phyloP scores from a whole-genome alignment of 2,329 filamentous ascomycete species.

The Orbilia oligospora region DNA sequence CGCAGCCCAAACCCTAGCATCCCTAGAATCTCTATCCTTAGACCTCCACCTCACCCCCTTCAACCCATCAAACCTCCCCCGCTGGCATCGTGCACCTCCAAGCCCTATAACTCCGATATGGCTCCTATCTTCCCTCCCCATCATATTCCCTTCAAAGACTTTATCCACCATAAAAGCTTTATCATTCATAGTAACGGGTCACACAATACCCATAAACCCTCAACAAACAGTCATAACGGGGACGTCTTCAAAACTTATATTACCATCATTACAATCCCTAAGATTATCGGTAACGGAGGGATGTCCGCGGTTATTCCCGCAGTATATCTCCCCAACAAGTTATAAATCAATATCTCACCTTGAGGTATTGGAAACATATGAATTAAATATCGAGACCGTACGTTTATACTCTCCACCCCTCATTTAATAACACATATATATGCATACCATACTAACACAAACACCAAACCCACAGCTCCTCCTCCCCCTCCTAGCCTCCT shows the following conservation, averaged over 20 bases:
- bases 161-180: background rate
- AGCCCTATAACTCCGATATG: background rate
- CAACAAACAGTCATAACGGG: background rate
- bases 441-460: background rate
- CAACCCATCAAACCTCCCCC: background rate
- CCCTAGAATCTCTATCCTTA: background rate
- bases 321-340: background rate
- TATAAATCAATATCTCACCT: background rate
- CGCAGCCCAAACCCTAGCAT: background rate
- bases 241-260: background rate
- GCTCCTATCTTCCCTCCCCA: slow-evolving; percentile 1
- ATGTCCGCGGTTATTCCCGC: background rate
- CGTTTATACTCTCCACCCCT: background rate
- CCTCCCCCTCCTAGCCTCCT: background rate
- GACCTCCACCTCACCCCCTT: background rate
- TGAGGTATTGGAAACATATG: background rate
- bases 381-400: background rate
- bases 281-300: background rate
- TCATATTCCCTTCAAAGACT: background rate
- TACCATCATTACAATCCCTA: background rate
- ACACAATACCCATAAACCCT: background rate
- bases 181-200: background rate
- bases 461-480: background rate
- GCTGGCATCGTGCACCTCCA: background rate
- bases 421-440: no score